Conservation (phyloP, 805 yeast genomes). For the Candida railenensis region DNA sequence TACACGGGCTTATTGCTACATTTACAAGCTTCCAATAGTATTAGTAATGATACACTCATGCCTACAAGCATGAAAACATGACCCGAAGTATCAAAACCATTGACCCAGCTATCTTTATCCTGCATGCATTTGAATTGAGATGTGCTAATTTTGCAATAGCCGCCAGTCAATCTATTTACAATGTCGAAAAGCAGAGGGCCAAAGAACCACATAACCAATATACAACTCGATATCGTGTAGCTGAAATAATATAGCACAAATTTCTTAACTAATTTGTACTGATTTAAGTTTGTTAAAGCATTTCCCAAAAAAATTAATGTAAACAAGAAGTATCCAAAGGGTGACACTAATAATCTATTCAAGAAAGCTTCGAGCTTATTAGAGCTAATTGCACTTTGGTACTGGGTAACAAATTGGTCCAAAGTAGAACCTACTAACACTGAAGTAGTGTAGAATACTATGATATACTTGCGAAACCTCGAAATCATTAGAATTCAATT, state of each 20-base stretch:
- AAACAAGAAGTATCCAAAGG: slow-evolving; percentile 31
- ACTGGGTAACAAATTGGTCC: slow-evolving; percentile 9
- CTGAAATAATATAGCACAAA: slow-evolving; percentile 10
- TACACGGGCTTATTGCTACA: neutral
- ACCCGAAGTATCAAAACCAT: slow-evolving; percentile 55
- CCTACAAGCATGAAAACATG: slow-evolving; percentile 48
- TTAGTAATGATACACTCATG: slow-evolving; percentile 9
- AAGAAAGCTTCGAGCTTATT: slow-evolving; percentile 11
- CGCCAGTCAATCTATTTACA: slow-evolving; percentile 35
- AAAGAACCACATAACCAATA: slow-evolving; percentile 27
- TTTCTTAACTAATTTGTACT: slow-evolving; percentile 4
- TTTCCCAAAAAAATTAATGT: slow-evolving; percentile 17
- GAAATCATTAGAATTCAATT: neutral
- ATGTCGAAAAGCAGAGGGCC: slow-evolving; percentile 34
- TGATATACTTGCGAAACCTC: neutral
- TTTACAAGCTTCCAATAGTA: neutral
- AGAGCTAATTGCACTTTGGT: slow-evolving; percentile 11
- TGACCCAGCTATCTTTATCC: slow-evolving; percentile 39
- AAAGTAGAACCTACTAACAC: slow-evolving; percentile 1
- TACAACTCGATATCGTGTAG: slow-evolving; percentile 10
- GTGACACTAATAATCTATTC: slow-evolving; percentile 22
- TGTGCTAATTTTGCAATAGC: slow-evolving; percentile 27
- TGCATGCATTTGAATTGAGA: slow-evolving; percentile 12
- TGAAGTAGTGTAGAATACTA: neutral
- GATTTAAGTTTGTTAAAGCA: slow-evolving; percentile 7